Evolutionary conservation across 2,329 filamentous ascomycete genomes (phyloP).

Genomic region (Aspergillus pseudoglaucus): DNA sequence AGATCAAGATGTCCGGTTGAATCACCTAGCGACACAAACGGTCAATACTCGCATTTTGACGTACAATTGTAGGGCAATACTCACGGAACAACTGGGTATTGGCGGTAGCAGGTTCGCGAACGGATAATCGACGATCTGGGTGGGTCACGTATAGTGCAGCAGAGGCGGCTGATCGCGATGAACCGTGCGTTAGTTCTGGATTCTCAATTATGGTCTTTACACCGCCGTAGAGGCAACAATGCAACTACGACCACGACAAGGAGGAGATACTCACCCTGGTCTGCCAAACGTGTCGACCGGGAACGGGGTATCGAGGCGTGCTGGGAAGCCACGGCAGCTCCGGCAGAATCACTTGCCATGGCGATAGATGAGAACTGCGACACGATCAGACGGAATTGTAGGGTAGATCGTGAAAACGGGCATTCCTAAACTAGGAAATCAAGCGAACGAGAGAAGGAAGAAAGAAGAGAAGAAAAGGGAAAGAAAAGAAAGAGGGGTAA

Average conservation of each 20-base stretch:
- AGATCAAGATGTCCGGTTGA: constrained; percentile 46
- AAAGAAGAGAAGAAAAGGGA: constrained; percentile 4
- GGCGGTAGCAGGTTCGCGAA: constrained; percentile 14
- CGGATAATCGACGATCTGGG: constrained; percentile 27
- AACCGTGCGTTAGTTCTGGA: neutral
- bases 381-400: constrained; percentile 4
- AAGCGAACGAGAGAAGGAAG: neutral
- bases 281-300: constrained; percentile 24
- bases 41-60: neutral
- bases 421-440: constrained; percentile 12
- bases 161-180: constrained; percentile 45
- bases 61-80: neutral
- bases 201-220: neutral
- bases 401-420: constrained; percentile 7
- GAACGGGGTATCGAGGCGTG: constrained; percentile 6
- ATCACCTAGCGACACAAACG: constrained; percentile 9
- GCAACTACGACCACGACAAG: neutral
- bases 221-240: neutral
- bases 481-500: constrained; percentile 1
- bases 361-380: constrained; percentile 9
- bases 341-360: constrained; percentile 24
- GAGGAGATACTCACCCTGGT: constrained; percentile 24
- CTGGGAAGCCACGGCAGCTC: constrained; percentile 6
- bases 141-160: constrained; percentile 54
- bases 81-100: constrained; percentile 19